phyloP scores from a whole-genome alignment of 345 rosid species.

The Trapa bicornis region DNA sequence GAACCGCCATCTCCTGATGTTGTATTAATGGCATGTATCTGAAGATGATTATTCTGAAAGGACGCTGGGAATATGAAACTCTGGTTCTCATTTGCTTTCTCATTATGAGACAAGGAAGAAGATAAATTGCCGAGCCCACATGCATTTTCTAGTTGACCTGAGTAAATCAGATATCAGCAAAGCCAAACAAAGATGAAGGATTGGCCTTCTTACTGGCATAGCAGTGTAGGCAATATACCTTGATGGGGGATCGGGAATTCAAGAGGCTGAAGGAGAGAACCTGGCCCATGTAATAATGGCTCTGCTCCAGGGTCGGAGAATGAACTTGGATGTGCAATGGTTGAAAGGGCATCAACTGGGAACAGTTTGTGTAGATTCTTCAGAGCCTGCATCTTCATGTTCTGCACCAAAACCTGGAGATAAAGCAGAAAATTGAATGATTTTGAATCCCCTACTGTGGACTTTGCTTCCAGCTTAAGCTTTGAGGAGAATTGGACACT shows the following conservation, averaged over 20 bases:
- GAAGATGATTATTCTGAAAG: not conserved
- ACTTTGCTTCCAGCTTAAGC: not conserved
- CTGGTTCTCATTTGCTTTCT: not conserved
- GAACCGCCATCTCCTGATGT: not conserved
- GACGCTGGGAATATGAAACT: not conserved
- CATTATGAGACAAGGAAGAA: not conserved
- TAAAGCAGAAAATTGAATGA: not conserved
- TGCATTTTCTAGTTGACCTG: not conserved
- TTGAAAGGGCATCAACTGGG: conserved; percentile 10
- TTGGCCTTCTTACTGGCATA: not conserved
- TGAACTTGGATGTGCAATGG: conserved; percentile 20
- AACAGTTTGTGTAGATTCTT: conserved; percentile 15
- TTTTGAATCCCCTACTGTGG: not conserved
- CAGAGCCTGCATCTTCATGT: conserved; percentile 37
- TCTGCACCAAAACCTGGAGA: conserved; percentile 30
- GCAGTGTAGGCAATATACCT: conserved; percentile 29
- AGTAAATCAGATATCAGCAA: not conserved
- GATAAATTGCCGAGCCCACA: not conserved
- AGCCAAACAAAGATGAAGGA: not conserved
- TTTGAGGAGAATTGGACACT: not conserved
- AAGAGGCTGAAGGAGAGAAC: conserved; percentile 17
- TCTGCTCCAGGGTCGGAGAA: conserved; percentile 19
- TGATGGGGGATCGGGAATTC: conserved; percentile 17
- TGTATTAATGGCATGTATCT: not conserved
- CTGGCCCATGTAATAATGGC: conserved; percentile 9